These are phyloP conservation scores for Flagelloscypha sp. DNA, from an alignment of 768 basidiomycete species.

Conservation along the genomic window DNA sequence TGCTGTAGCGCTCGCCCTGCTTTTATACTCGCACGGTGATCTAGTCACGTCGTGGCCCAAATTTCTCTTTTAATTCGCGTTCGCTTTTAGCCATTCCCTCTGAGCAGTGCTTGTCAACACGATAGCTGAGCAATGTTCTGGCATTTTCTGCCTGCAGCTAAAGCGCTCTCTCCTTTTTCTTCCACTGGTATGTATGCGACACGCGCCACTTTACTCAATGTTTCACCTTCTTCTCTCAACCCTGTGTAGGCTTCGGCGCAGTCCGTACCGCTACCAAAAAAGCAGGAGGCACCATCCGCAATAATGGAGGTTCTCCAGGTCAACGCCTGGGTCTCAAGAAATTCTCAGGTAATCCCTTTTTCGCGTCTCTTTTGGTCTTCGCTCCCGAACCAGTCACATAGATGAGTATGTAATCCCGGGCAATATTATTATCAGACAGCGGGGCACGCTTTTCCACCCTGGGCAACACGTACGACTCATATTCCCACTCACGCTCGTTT, in stretches of 20 bases:
- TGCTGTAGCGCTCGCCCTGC: conserved; percentile 3
- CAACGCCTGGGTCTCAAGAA: conserved; percentile 93
- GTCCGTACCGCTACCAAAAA: conserved; percentile 94
- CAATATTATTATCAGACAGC: conserved; percentile 92
- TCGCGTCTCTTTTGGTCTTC: conserved; percentile 2
- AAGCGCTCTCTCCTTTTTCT: conserved; percentile 58
- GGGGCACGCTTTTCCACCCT: conserved; percentile 87
- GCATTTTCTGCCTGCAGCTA: no score
- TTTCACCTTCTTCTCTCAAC: conserved; percentile 1
- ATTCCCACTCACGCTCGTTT: conserved; percentile 6
- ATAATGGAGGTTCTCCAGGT: conserved; percentile 88
- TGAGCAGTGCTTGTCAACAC: no score
- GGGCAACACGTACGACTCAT: conserved; percentile 76
- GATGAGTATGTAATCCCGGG: conserved; percentile 91
- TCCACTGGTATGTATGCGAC: conserved; percentile 24
- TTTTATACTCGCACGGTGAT: not conserved
- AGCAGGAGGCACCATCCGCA: conserved; percentile 89
- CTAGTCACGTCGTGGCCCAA: no score
- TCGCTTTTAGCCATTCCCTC: no score
- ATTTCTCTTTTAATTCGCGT: no score
- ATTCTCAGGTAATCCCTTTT: conserved; percentile 66
- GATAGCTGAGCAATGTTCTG: no score
- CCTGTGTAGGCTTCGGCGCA: conserved; percentile 42
- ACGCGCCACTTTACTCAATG: not conserved
- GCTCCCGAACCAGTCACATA: conserved; percentile 22